Percentiles rank a stretch among this genome's conserved stretches.
Conservation (phyloP, 2,329 filamentous ascomycete species). For the Hypoxylon sp. region DNA sequence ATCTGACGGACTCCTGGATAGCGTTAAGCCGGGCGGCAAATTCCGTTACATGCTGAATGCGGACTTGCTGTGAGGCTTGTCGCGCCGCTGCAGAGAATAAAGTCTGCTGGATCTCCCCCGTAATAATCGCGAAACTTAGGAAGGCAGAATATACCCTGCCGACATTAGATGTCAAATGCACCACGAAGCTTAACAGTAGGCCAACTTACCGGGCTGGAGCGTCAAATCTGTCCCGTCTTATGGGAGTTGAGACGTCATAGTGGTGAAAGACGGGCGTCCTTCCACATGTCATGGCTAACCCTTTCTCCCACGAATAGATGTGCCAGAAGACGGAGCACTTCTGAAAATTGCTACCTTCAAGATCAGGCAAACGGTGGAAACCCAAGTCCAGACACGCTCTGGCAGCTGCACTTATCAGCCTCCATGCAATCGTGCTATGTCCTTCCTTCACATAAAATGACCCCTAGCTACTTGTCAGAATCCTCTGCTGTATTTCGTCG, state of each 20-base stretch:
- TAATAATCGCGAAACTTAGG: conserved; percentile 45
- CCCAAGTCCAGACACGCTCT: conserved; percentile 50
- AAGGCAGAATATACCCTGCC: conserved; percentile 45
- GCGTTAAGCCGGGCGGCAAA: conserved; percentile 41
- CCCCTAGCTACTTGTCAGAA: conserved; percentile 39
- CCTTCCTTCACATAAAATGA: conserved; percentile 51
- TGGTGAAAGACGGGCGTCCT: conserved; percentile 50
- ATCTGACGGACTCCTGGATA: conserved; percentile 37
- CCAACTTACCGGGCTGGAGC: conserved; percentile 24
- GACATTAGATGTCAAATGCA: conserved; percentile 37
- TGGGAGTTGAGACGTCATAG: conserved; percentile 49
- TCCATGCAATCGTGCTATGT: conserved; percentile 51
- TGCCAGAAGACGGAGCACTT: conserved; percentile 51
- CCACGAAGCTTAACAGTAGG: neutral
- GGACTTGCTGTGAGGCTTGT: conserved; percentile 40
- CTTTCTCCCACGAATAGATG: conserved; percentile 52
- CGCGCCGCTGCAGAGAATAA: conserved; percentile 50
- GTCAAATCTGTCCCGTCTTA: conserved; percentile 1
- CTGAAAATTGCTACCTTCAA: conserved; percentile 12
- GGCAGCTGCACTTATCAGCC: conserved; percentile 49
- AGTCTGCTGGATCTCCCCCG: conserved; percentile 48
- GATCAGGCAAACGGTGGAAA: conserved; percentile 47
- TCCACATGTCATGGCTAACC: conserved; percentile 51
- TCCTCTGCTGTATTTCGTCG: neutral
- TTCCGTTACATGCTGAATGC: conserved; percentile 40